These are phyloP conservation scores for Aspergillus egyptiacus DNA, from an alignment of 495 filamentous ascomycete genomes.

Conservation along the genomic window DNA sequence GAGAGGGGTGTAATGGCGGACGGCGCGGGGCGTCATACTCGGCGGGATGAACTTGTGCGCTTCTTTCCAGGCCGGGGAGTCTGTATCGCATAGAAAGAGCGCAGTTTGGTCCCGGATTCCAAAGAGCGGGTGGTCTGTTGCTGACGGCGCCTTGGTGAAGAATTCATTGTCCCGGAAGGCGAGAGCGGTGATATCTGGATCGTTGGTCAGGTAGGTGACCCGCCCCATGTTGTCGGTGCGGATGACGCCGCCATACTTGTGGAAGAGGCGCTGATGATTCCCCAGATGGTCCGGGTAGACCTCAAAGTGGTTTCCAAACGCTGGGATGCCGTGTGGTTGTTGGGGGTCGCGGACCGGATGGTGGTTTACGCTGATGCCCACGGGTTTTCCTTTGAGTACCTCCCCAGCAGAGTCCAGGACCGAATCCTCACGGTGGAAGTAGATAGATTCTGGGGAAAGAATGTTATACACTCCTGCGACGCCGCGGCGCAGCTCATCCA, in stretches of 20 bases:
- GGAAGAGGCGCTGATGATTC: slow-evolving; percentile 52
- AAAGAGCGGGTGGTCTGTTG: slow-evolving; percentile 39
- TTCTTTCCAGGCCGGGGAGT: slow-evolving; percentile 38
- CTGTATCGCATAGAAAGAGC: slow-evolving; percentile 49
- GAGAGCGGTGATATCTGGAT: slow-evolving; percentile 37
- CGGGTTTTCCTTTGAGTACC: slow-evolving; percentile 1
- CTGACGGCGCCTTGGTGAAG: too few species aligned
- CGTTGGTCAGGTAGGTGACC: slow-evolving; percentile 45
- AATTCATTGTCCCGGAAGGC: slow-evolving; percentile 40
- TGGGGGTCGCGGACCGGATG: slow-evolving; percentile 34
- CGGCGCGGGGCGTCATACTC: slow-evolving; percentile 46
- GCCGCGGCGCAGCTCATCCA: too few species aligned
- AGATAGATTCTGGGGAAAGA: too few species aligned
- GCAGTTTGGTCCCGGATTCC: slow-evolving; percentile 44
- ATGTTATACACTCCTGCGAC: too few species aligned
- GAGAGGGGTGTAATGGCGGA: slow-evolving; percentile 45
- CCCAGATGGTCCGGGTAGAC: slow-evolving; percentile 54
- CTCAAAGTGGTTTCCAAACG: slow-evolving; percentile 49
- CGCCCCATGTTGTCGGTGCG: slow-evolving; percentile 50
- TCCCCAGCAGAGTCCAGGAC: too few species aligned
- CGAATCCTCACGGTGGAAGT: too few species aligned
- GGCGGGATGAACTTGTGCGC: slow-evolving; percentile 54
- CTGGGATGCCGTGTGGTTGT: slow-evolving; percentile 43
- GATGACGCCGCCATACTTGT: slow-evolving; percentile 47
- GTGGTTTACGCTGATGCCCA: slow-evolving; percentile 43